Evolutionary conservation across 164 flowering plant species (phyloP).

Genomic region (Liquidambar formosana): DNA sequence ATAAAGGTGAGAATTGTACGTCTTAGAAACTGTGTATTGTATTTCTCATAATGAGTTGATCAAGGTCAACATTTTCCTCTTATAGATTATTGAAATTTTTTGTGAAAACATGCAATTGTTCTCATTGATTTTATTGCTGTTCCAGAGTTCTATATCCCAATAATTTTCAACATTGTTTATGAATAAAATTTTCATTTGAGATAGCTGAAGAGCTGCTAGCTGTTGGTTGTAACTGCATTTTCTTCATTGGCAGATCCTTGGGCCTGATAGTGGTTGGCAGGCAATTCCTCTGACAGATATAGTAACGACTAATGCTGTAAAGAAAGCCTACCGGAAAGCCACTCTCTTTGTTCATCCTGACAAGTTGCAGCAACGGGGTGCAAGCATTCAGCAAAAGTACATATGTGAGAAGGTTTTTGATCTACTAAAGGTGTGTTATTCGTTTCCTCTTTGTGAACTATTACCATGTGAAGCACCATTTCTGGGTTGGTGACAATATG

Average conservation of each 20-base stretch:
- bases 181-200: background rate
- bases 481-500: no score
- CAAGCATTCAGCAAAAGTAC: constrained; percentile 85
- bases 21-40: no score
- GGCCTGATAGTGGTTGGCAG: constrained; percentile 93
- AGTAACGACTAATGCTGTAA: constrained; percentile 70
- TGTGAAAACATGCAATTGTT: background rate
- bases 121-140: no score
- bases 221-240: background rate
- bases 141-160: no score
- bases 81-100: background rate
- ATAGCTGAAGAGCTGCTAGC: background rate
- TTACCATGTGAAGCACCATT: no score
- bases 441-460: background rate
- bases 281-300: constrained; percentile 80
- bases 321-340: constrained; percentile 89
- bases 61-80: background rate
- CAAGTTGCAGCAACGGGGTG: constrained; percentile 92
- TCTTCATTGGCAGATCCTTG: constrained; percentile 67
- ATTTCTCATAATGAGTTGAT: no score
- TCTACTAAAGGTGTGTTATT: constrained; percentile 74
- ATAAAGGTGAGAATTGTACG: no score
- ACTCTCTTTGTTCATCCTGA: constrained; percentile 93
- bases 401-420: constrained; percentile 93
- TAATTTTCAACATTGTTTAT: background rate